Evolutionary conservation across 2,329 filamentous ascomycete genomes (phyloP).

Genomic region (Alternaria incomplexa): DNA sequence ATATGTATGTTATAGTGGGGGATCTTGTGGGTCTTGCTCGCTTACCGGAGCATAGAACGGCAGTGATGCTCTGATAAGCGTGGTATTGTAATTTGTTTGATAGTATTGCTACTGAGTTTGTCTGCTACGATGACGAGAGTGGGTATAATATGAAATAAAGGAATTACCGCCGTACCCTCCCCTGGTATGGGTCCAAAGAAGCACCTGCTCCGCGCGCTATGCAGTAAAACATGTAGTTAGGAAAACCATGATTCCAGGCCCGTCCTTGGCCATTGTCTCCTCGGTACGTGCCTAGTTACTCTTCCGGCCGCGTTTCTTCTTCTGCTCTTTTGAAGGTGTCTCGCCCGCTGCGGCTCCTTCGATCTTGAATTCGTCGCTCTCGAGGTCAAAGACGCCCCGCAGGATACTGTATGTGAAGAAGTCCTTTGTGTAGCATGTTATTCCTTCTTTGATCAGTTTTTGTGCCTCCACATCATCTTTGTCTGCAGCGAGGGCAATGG

Average conservation of each 20-base stretch:
- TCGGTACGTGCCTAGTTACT: slow-evolving; percentile 7
- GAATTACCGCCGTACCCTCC: background rate
- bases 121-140: background rate
- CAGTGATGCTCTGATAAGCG: background rate
- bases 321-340: slow-evolving; percentile 2
- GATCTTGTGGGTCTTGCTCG: slow-evolving; percentile 13
- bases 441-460: slow-evolving; percentile 39
- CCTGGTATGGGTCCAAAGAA: background rate
- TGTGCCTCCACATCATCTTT: slow-evolving; percentile 46
- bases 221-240: slow-evolving; percentile 3
- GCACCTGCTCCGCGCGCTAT: slow-evolving; percentile 8
- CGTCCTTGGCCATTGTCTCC: background rate
- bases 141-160: background rate
- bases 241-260: background rate
- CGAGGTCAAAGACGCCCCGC: slow-evolving; percentile 49
- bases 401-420: slow-evolving; percentile 53
- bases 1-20: background rate
- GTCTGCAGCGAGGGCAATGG: slow-evolving; percentile 49
- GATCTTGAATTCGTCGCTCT: slow-evolving; percentile 50
- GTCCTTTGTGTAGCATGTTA: slow-evolving; percentile 51
- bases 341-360: slow-evolving; percentile 1
- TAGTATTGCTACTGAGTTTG: background rate
- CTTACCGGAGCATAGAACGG: background rate
- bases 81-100: background rate
- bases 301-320: slow-evolving; percentile 24